Conservation (phyloP, 768 basidiomycete species). For the Suillus variegatus region DNA sequence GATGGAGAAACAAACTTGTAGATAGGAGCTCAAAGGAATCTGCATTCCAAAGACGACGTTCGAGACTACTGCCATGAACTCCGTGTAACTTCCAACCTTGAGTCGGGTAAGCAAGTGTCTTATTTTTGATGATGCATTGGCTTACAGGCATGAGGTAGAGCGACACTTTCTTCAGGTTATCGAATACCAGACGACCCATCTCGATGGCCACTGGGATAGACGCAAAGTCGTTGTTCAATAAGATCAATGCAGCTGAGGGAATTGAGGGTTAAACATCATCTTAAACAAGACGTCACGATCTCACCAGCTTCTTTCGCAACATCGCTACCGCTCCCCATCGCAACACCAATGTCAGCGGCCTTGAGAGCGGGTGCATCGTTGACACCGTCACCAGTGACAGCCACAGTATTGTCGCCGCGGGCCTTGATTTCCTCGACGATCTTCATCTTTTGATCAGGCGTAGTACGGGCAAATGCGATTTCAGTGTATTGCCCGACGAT, state of each 20-base stretch:
- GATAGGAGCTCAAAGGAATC: slow-evolving; percentile 52
- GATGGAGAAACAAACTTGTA: slow-evolving; percentile 59
- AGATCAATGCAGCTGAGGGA: slow-evolving; percentile 42
- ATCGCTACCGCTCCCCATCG: slow-evolving; percentile 51
- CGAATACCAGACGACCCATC: slow-evolving; percentile 59
- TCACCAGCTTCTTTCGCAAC: slow-evolving; percentile 58
- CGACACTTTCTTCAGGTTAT: slow-evolving; percentile 57
- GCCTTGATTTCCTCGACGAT: slow-evolving; percentile 56
- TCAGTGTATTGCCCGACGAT: slow-evolving; percentile 39
- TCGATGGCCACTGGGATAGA: slow-evolving; percentile 60
- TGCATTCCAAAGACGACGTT: slow-evolving; percentile 64
- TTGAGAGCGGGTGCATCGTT: slow-evolving; percentile 55
- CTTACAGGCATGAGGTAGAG: slow-evolving; percentile 46
- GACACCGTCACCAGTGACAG: slow-evolving; percentile 59
- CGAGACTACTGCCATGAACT: slow-evolving; percentile 55
- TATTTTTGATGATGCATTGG: slow-evolving; percentile 4
- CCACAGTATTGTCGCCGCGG: slow-evolving; percentile 49
- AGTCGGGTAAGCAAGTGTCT: slow-evolving; percentile 1
- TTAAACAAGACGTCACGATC: slow-evolving; percentile 7
- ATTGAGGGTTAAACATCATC: not conserved
- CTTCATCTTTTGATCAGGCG: slow-evolving; percentile 57
- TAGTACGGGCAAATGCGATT: slow-evolving; percentile 55
- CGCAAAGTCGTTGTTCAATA: slow-evolving; percentile 60
- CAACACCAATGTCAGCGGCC: slow-evolving; percentile 56
- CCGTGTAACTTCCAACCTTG: slow-evolving; percentile 58